Percentiles rank a stretch among this genome's conserved stretches.
Evolutionary conservation across 1,284 basidiomycete species (phyloP).

Genomic region (Cryptococcus sp.): DNA sequence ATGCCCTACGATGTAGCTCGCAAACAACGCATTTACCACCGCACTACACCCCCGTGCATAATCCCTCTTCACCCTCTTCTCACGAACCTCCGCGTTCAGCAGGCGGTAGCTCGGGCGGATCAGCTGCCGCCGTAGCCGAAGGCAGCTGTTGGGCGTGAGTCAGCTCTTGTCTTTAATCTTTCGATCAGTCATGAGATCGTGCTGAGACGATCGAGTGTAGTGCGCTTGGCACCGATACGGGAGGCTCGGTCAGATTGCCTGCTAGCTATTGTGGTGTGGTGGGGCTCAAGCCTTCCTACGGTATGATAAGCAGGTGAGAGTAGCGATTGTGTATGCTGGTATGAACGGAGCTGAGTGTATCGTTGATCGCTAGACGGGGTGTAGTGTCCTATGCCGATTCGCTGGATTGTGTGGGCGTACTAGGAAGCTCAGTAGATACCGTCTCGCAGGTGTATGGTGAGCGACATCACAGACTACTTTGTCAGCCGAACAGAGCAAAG

Average conservation of each 20-base stretch:
- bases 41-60: conserved; percentile 62
- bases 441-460: conserved; percentile 66
- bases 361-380: conserved; percentile 66
- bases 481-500: not conserved
- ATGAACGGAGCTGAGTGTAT: not conserved
- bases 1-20: conserved; percentile 21
- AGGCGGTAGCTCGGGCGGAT: conserved; percentile 59
- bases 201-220: conserved; percentile 53
- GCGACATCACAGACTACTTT: conserved; percentile 27
- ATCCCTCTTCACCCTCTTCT: conserved; percentile 59
- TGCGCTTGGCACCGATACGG: conserved; percentile 91
- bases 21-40: conserved; percentile 35
- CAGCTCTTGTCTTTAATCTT: not conserved
- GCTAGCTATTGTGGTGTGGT: conserved; percentile 91
- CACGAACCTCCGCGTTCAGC: conserved; percentile 63
- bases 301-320: conserved; percentile 74
- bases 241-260: conserved; percentile 88
- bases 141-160: conserved; percentile 76
- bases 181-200: not conserved
- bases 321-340: not conserved
- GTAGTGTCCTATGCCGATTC: conserved; percentile 92
- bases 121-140: conserved; percentile 57
- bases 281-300: conserved; percentile 94
- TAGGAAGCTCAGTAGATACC: conserved; percentile 62
- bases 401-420: conserved; percentile 87